A percentile compares a stretch with the other conserved stretches of the same genome.
Conservation (phyloP, 352 stramenopile genomes). For the Pythium dissotocum region DNA sequence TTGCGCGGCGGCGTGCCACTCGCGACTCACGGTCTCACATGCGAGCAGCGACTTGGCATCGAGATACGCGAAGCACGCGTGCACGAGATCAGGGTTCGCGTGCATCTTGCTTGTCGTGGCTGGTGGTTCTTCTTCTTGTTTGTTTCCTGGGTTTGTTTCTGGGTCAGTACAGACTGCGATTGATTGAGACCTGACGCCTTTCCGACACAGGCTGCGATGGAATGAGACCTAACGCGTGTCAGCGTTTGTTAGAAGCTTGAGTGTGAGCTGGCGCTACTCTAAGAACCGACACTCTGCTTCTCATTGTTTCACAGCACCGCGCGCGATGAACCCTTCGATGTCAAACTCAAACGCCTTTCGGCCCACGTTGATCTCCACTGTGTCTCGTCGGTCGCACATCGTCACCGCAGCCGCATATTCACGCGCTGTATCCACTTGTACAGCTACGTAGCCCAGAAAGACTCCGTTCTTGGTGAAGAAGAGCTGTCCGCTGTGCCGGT, state of each 20-base stretch:
- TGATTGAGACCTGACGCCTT: too few species aligned
- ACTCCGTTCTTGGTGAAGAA: slow-evolving; percentile 43
- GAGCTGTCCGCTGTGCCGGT: slow-evolving; percentile 18
- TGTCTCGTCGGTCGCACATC: slow-evolving; percentile 33
- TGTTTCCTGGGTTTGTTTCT: too few species aligned
- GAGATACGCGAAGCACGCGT: slow-evolving; percentile 27
- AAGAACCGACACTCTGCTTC: too few species aligned
- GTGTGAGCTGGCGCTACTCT: too few species aligned
- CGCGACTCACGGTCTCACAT: slow-evolving; percentile 26
- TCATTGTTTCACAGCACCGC: too few species aligned
- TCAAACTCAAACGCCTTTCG: slow-evolving; percentile 37
- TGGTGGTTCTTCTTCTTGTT: too few species aligned
- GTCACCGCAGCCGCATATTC: slow-evolving; percentile 33
- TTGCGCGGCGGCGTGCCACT: slow-evolving; percentile 24
- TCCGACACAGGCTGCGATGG: too few species aligned
- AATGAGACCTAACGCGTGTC: too few species aligned
- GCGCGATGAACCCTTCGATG: slow-evolving; percentile 26
- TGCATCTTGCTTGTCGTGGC: too few species aligned
- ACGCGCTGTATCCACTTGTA: slow-evolving; percentile 3
- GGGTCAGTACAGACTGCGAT: too few species aligned
- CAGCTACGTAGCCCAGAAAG: slow-evolving; percentile 26
- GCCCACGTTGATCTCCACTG: slow-evolving; percentile 37
- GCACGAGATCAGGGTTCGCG: slow-evolving; percentile 21
- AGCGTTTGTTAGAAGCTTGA: too few species aligned
- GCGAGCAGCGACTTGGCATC: slow-evolving; percentile 28